Evolutionary conservation across 2,329 filamentous ascomycete species (phyloP), one percentile per base, ranked within the genome.

Genomic region (Aspergillus sp.): DNA sequence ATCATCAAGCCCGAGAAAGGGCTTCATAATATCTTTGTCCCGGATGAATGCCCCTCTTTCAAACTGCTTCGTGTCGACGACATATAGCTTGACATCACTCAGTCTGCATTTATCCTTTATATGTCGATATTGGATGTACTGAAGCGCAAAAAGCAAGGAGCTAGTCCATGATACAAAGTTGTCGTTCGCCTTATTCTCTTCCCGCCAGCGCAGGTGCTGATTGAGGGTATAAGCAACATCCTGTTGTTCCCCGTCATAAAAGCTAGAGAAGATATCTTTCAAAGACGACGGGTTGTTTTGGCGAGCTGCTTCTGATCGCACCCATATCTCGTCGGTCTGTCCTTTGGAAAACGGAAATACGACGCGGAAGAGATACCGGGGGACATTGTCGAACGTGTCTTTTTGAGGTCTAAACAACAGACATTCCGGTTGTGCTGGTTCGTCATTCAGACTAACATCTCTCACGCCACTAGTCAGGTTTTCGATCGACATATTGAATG

Each of bases 71-170:
- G 49, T 54, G 31, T 54, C 49, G 9, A 54, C 43, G 6, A 49
- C 37, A 28, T 45, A 54, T 31, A 54, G 28, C 29, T 50, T 44
- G 29, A 54, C 48, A 7, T 54, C 38, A 8, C 34, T 35, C 19
- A 52, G 38, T 37, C 28, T 35, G 33, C 44, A 49, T 27, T 39
- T 28, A 35, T 51, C 47, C 43, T 26, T 28, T 6, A 3, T n/a
- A 39, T 48, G 42, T 33, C 50, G 42, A 32, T 53, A 53, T 36
- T 51, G 54, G 39, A 54, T 54, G 42, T 49, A 54, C 34, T 48
- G 43, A 28, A 52, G 37, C 5, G 47, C 47, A 37, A 50, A 48
- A 10, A 48, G 43, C 13, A 50, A 40, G 4, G 50, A 52, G 40
- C 45, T 52, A 6, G 50, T 50, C 47, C 45, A 52, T 4, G 47